Percentiles rank a stretch among this genome's conserved stretches.
Conservation (phyloP, 2,329 filamentous ascomycete species). For the Penicillium sp. region DNA sequence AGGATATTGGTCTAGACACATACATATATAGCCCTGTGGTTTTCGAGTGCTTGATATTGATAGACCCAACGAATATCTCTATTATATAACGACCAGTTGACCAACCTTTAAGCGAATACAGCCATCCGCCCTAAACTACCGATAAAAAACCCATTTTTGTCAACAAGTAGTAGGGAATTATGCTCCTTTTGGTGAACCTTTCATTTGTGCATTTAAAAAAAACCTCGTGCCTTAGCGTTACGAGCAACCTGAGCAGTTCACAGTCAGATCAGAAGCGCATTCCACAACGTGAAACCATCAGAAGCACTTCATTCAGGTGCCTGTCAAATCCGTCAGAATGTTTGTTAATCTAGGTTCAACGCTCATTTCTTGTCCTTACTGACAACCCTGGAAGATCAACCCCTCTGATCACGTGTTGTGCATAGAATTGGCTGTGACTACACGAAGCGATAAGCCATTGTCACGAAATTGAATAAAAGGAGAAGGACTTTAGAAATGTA, state of each 20-base stretch:
- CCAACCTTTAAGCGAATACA: not conserved
- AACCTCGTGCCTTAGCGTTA: not conserved
- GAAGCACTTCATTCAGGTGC: constrained; percentile 7
- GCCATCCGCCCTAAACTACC: too few relatives aligned
- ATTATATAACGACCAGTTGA: not conserved
- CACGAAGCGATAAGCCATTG: not conserved
- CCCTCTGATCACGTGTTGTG: constrained; percentile 18
- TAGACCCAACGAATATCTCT: not conserved
- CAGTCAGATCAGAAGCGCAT: not conserved
- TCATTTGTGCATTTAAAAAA: not conserved
- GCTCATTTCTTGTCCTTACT: constrained; percentile 12
- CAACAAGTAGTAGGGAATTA: not conserved
- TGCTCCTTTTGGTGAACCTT: not conserved
- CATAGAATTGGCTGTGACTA: not conserved
- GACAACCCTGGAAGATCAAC: constrained; percentile 3
- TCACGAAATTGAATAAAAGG: not conserved
- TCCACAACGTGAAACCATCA: not conserved
- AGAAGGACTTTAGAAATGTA: not conserved
- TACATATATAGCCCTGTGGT: not conserved
- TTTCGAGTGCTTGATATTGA: not conserved
- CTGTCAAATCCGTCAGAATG: constrained; percentile 10
- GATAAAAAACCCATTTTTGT: too few relatives aligned
- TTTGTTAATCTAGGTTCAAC: constrained; percentile 14
- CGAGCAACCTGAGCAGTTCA: not conserved
- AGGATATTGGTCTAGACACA: not conserved